Evolutionary conservation across 2,329 filamentous ascomycete genomes (phyloP).

Genomic region (Trichoderma sp.): DNA sequence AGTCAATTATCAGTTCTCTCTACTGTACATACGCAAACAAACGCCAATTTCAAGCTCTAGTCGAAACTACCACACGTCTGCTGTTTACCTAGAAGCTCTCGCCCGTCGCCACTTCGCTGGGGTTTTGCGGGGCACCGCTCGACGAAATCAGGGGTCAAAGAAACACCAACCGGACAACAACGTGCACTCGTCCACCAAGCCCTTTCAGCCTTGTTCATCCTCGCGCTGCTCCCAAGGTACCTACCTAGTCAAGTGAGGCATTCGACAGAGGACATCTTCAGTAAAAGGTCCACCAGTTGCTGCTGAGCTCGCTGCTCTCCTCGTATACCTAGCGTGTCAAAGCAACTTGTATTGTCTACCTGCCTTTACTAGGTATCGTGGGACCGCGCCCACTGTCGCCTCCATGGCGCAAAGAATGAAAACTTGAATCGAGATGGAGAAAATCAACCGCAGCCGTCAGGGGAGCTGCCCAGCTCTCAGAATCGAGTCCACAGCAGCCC

Average conservation of each 20-base stretch:
- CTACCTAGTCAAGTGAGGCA: too few species aligned
- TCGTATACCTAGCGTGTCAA: neutral
- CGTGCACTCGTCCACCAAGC: too few species aligned
- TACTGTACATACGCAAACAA: neutral
- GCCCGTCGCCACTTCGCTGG: conserved; percentile 1
- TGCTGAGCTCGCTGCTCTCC: neutral
- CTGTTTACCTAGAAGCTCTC: neutral
- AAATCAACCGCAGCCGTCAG: neutral
- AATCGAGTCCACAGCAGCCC: neutral
- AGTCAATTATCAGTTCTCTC: neutral
- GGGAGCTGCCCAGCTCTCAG: neutral
- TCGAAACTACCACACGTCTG: too few species aligned
- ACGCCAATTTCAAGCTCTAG: neutral
- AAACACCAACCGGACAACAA: too few species aligned
- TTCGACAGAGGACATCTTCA: neutral
- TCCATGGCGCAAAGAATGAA: neutral
- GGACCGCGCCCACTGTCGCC: neutral
- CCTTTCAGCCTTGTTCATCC: conserved; percentile 11
- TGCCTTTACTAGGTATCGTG: neutral
- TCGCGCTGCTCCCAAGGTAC: neutral
- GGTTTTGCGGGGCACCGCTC: conserved; percentile 21
- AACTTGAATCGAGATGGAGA: neutral
- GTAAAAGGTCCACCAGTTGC: neutral
- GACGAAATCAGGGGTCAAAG: too few species aligned
- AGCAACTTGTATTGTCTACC: conserved; percentile 21